Conservation (phyloP, 441 rosid genomes). For the Erodium texanum region DNA sequence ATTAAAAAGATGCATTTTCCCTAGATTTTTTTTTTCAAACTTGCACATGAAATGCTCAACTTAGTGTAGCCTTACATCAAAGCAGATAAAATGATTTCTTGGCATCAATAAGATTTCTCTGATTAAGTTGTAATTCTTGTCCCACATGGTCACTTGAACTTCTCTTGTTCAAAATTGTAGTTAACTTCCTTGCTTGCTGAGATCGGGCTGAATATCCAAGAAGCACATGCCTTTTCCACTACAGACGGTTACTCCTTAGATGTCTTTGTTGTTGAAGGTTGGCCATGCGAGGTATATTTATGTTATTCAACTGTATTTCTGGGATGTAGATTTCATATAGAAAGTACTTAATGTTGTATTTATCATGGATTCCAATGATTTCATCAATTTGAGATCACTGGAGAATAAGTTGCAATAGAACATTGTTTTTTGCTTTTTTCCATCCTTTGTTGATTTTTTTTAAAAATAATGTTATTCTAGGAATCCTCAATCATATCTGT, state of each 20-base stretch:
- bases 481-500: not conserved
- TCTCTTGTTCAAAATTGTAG: slow-evolving; percentile 33
- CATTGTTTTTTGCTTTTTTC: not conserved
- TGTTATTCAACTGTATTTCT: not conserved
- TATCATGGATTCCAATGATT: no score
- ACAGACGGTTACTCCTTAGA: slow-evolving; percentile 60
- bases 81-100: not conserved
- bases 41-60: not conserved
- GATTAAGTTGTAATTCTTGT: slow-evolving; percentile 10
- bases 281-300: slow-evolving; percentile 56
- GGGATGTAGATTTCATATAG: not conserved
- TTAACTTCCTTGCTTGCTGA: slow-evolving; percentile 57
- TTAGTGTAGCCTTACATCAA: not conserved
- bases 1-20: not conserved
- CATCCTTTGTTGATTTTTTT: not conserved
- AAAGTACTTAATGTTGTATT: not conserved
- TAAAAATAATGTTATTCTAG: not conserved
- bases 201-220: slow-evolving; percentile 65
- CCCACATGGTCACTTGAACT: slow-evolving; percentile 17
- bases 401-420: not conserved
- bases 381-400: not conserved
- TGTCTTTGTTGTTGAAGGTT: slow-evolving; percentile 74
- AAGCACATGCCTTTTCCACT: slow-evolving; percentile 70
- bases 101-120: not conserved
- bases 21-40: not conserved